These are phyloP conservation scores for Drechslerella coelobrocha DNA, from an alignment of 2,329 filamentous ascomycete species.

Conservation along the genomic window DNA sequence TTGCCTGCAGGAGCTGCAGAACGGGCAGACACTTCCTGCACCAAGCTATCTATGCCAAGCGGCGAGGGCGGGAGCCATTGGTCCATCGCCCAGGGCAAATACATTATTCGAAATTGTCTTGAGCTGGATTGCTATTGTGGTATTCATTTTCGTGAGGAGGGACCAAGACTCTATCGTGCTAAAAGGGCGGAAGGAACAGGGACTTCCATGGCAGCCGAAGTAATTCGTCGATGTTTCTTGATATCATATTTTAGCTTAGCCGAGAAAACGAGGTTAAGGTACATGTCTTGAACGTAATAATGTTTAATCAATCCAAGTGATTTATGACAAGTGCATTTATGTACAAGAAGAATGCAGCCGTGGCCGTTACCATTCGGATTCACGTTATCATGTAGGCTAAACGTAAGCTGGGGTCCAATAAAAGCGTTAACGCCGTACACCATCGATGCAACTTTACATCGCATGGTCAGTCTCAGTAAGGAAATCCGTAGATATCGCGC, in stretches of 20 bases:
- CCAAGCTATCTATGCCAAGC: slow-evolving; percentile 74
- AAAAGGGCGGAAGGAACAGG: slow-evolving; percentile 66
- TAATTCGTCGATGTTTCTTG: too few species aligned
- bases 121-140: slow-evolving; percentile 63
- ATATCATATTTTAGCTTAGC: too few species aligned
- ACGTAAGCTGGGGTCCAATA: background rate
- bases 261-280: too few species aligned
- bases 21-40: slow-evolving; percentile 78
- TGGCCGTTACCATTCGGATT: slow-evolving; percentile 6
- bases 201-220: slow-evolving; percentile 54
- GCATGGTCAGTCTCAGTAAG: slow-evolving; percentile 23
- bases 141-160: slow-evolving; percentile 67
- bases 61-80: slow-evolving; percentile 70
- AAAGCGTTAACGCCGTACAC: slow-evolving; percentile 18
- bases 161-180: slow-evolving; percentile 67
- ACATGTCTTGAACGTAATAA: background rate
- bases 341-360: slow-evolving; percentile 8
- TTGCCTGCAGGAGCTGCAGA: slow-evolving; percentile 77
- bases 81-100: slow-evolving; percentile 65
- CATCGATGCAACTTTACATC: slow-evolving; percentile 13
- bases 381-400: slow-evolving; percentile 11
- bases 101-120: slow-evolving; percentile 66
- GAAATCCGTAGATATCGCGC: slow-evolving; percentile 49
- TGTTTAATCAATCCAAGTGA: slow-evolving; percentile 11
- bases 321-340: slow-evolving; percentile 1